A percentile compares a stretch with the other conserved stretches of the same genome.
These are phyloP conservation scores for Uronychia binucleata DNA, from an alignment of 73 alveolate genomes.

Conservation along the genomic window DNA sequence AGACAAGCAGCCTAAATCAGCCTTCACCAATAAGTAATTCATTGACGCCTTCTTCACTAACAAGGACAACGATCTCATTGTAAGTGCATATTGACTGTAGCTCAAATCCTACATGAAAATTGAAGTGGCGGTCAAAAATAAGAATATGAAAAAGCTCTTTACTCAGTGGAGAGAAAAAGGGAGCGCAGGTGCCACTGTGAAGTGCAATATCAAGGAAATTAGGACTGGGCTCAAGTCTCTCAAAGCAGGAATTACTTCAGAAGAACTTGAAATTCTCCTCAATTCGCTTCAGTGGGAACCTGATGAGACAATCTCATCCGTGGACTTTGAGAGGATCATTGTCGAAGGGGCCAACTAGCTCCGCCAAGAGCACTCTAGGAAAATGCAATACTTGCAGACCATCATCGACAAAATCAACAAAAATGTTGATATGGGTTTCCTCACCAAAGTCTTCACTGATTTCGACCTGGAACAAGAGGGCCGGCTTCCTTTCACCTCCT, in stretches of 20 bases:
- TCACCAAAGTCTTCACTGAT: constrained; percentile 44
- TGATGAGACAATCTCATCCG: constrained; percentile 23
- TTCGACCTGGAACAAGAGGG: constrained; percentile 46
- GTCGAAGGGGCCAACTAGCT: constrained; percentile 55
- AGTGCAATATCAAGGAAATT: constrained; percentile 22
- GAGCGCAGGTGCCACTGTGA: constrained; percentile 4
- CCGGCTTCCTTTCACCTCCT: constrained; percentile 18
- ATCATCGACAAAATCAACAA: constrained; percentile 37
- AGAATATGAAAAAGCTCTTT: constrained; percentile 47
- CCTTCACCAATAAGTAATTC: constrained; percentile 38
- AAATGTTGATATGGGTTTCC: constrained; percentile 27
- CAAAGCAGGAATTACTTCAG: constrained; percentile 53
- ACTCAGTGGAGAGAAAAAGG: constrained; percentile 53
- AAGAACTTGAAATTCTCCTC: constrained; percentile 46
- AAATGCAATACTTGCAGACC: constrained; percentile 21
- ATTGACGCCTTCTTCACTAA: constrained; percentile 46
- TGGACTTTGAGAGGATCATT: constrained; percentile 49
- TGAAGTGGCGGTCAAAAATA: constrained; percentile 25
- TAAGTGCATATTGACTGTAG: too few species aligned
- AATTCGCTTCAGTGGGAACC: constrained; percentile 31
- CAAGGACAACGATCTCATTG: constrained; percentile 47
- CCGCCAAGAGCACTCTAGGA: constrained; percentile 21
- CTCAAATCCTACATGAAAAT: constrained; percentile 48
- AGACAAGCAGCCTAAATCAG: background rate
- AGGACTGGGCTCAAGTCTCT: constrained; percentile 41